These are phyloP conservation scores for Pinus taeda DNA, from an alignment of 75 land plant species.

Conservation along the genomic window DNA sequence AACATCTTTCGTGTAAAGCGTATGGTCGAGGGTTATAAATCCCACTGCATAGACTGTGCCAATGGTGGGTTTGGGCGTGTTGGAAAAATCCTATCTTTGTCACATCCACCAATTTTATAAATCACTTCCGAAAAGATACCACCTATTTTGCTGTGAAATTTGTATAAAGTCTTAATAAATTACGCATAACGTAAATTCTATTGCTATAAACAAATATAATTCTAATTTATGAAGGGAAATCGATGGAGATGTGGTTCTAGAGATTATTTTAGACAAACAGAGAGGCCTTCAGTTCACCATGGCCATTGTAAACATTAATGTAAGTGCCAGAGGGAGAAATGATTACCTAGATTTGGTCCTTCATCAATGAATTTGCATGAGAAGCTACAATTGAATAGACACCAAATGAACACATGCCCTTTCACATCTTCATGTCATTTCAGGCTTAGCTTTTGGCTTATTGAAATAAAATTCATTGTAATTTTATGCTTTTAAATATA, in stretches of 20 bases:
- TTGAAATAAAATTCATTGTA: no score
- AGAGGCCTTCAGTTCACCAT: conserved; percentile 86
- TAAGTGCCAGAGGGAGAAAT: conserved; percentile 69
- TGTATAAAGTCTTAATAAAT: not conserved
- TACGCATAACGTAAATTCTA: no score
- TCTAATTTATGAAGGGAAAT: no score
- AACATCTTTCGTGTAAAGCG: conserved; percentile 40
- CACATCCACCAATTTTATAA: conserved; percentile 18
- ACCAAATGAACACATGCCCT: conserved; percentile 55
- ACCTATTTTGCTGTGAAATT: conserved; percentile 12
- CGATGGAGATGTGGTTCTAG: conserved; percentile 25
- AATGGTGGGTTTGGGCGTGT: conserved; percentile 32
- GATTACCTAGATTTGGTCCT: conserved; percentile 76
- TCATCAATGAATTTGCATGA: conserved; percentile 72
- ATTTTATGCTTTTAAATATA: no score
- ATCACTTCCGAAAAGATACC: conserved; percentile 28
- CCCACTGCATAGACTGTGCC: conserved; percentile 39
- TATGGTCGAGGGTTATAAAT: conserved; percentile 10
- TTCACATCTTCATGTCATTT: conserved; percentile 66
- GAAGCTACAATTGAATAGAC: conserved; percentile 83
- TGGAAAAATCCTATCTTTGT: conserved; percentile 20
- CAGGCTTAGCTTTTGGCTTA: no score
- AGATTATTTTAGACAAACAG: conserved; percentile 63
- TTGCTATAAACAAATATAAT: no score
- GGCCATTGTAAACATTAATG: conserved; percentile 86